Conservation (phyloP, 2,329 filamentous ascomycete genomes). For the Cryphonectria naterciae region DNA sequence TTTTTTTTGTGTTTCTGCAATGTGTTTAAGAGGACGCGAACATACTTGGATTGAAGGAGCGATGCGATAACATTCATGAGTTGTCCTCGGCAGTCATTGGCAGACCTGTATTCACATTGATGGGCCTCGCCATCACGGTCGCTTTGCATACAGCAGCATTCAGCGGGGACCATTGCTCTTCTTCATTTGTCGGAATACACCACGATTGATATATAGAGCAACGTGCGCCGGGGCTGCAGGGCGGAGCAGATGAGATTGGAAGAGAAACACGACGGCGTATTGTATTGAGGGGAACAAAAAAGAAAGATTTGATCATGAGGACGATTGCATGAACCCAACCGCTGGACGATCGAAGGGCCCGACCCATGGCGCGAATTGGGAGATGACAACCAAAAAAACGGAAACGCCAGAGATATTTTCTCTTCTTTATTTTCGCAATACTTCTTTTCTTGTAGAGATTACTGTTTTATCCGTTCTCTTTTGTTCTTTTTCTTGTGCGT, state of each 20-base stretch:
- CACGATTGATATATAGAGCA: slow-evolving; percentile 19
- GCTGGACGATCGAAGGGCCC: slow-evolving; percentile 11
- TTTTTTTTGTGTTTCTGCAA: neutral
- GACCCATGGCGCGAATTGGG: neutral
- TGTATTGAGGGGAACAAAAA: slow-evolving; percentile 15
- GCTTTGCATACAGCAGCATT: slow-evolving; percentile 23
- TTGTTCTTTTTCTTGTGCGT: neutral
- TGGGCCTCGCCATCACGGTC: neutral
- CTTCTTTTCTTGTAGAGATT: slow-evolving; percentile 26
- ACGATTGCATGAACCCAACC: slow-evolving; percentile 18
- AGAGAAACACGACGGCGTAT: slow-evolving; percentile 18
- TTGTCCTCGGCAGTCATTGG: neutral
- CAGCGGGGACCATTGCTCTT: neutral
- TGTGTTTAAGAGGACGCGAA: neutral
- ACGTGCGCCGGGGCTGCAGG: neutral
- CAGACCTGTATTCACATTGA: neutral
- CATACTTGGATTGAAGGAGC: neutral
- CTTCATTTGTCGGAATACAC: neutral
- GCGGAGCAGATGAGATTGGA: neutral
- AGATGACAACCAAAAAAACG: neutral
- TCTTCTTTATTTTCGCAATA: neutral
- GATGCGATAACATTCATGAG: neutral
- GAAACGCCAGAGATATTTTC: neutral
- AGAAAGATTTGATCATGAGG: slow-evolving; percentile 10
- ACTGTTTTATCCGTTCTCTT: neutral